These are phyloP conservation scores for Nyssa sinensis DNA, from an alignment of 148 eudicot genomes.

Conservation along the genomic window DNA sequence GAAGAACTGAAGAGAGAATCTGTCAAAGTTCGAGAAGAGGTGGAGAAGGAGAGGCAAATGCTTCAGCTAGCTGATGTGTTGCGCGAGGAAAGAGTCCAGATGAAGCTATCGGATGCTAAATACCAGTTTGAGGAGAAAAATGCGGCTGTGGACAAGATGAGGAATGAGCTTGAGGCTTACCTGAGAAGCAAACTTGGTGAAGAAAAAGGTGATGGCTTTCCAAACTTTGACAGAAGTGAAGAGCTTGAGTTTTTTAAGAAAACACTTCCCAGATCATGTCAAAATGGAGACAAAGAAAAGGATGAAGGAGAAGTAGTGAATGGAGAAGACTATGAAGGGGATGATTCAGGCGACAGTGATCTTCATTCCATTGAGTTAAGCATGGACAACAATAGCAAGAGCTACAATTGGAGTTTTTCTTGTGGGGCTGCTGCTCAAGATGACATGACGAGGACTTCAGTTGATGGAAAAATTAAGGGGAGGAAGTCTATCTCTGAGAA, in stretches of 20 bases:
- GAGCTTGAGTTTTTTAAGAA: constrained; percentile 45
- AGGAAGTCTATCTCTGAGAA: constrained; percentile 61
- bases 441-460: constrained; percentile 50
- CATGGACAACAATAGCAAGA: constrained; percentile 51
- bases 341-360: constrained; percentile 65
- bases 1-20: constrained; percentile 69
- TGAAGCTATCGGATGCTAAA: constrained; percentile 85
- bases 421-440: constrained; percentile 30
- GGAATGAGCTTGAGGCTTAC: constrained; percentile 54
- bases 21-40: constrained; percentile 60
- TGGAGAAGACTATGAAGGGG: constrained; percentile 27
- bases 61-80: constrained; percentile 81
- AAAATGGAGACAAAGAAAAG: constrained; percentile 23
- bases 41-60: constrained; percentile 86
- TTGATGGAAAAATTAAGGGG: constrained; percentile 54
- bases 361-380: constrained; percentile 80
- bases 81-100: constrained; percentile 91
- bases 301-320: constrained; percentile 20
- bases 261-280: constrained; percentile 30
- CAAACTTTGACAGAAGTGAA: constrained; percentile 38
- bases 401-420: constrained; percentile 51
- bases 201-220: constrained; percentile 27
- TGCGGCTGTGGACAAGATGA: constrained; percentile 62
- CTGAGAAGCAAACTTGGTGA: constrained; percentile 23
- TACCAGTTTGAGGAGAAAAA: constrained; percentile 85